phyloP scores from a whole-genome alignment of 768 basidiomycete species.

The Mycena amicta region DNA sequence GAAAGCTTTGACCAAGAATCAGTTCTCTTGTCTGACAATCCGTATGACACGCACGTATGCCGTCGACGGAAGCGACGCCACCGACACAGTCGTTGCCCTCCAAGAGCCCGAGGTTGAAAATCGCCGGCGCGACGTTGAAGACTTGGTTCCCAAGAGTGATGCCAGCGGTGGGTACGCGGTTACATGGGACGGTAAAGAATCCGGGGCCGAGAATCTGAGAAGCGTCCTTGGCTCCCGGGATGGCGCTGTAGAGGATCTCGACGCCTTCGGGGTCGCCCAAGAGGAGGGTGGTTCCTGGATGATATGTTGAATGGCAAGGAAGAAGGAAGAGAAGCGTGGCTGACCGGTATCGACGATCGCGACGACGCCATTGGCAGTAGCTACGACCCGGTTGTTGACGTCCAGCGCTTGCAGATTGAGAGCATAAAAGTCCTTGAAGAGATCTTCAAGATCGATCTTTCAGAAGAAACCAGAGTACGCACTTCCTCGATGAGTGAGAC shows the following conservation, averaged over 20 bases:
- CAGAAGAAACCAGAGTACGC: not conserved
- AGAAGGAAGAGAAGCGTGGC: not conserved
- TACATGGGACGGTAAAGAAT: slow-evolving; percentile 30
- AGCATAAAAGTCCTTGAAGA: slow-evolving; percentile 16
- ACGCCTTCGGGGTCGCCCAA: slow-evolving; percentile 35
- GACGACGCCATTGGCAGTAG: slow-evolving; percentile 18
- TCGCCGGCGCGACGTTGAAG: slow-evolving; percentile 13
- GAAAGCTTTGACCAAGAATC: slow-evolving; percentile 6
- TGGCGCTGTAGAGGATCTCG: slow-evolving; percentile 30
- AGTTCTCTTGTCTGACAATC: not conserved
- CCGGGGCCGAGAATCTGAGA: slow-evolving; percentile 28
- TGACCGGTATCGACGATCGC: slow-evolving; percentile 42
- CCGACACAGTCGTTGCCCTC: slow-evolving; percentile 17
- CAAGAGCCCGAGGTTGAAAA: slow-evolving; percentile 18
- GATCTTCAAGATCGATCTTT: not conserved
- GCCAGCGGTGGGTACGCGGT: slow-evolving; percentile 12
- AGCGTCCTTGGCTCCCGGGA: slow-evolving; percentile 35
- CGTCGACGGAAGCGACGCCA: slow-evolving; percentile 2
- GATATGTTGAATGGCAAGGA: not conserved
- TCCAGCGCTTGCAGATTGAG: slow-evolving; percentile 33
- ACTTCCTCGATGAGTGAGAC: slow-evolving; percentile 36
- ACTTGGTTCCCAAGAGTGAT: slow-evolving; percentile 7
- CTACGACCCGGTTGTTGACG: slow-evolving; percentile 26
- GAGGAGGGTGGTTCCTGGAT: slow-evolving; percentile 38
- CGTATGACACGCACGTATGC: slow-evolving; percentile 10